Base-by-base conservation (phyloP, 805 yeast species). In the Saccharomyces mikatae region DNA sequence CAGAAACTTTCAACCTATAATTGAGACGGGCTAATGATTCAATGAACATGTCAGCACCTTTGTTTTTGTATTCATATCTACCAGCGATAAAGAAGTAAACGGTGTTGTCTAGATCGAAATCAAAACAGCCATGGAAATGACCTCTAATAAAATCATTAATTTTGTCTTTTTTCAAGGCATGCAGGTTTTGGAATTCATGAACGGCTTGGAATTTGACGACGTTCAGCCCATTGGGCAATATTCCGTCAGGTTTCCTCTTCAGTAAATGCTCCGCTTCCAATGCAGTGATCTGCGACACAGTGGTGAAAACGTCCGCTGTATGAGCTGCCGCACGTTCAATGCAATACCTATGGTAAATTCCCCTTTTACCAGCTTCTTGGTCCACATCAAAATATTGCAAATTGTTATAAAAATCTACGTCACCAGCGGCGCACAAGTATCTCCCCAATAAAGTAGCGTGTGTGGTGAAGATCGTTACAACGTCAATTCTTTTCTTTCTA, bases 241-340 rank as follows among this genome's bases (percentile, higher is more conserved):
- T 97, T 2, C 99, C 99, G 68, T 92, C 99, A 1, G 99, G 99
- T 71, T 92, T 91, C 59, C 99, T 81, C 68, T 92, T 94, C 61
- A 92, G 78, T 71, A 92, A 76, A 70, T 91, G 95, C 74, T 92
- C 98, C 5, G 92, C 77, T 72, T 92, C 99, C 67, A 83, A 87
- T 1, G 98, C 98, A 14, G 99, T 92, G 63, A 92, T 94, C 67
- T 92, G 96, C 9, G 96, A 89, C 9, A 92, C 99, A 0, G 99
- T 94, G 41, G 99, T 92, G 75, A 92, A 92, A 26, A 92, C 99
- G 70, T 92, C 99, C 6, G 96, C 89, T 13, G 94, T 80, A 69
- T 92, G 98, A 21, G 97, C 90, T 14, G 97, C 97, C 6, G 96
- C 91, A 56, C 99, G 80, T 74, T 92, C 99, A 60, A 92, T 87